These are phyloP conservation scores for Ogataea saltuana DNA, from an alignment of 805 yeast genomes.

Conservation along the genomic window DNA sequence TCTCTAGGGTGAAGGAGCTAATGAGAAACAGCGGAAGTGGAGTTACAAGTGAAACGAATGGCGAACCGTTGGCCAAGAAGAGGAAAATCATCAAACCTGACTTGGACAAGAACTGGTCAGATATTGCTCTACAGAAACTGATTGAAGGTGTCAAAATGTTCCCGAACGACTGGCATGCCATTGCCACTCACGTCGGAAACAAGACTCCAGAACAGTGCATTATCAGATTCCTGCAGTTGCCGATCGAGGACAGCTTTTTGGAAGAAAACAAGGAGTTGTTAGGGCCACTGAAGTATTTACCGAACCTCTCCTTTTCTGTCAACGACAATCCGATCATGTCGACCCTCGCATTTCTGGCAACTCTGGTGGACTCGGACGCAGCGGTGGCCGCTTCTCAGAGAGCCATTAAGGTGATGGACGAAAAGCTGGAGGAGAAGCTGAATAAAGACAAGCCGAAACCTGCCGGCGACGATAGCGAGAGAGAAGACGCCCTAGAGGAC, in stretches of 20 bases:
- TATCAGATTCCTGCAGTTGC: slow-evolving; percentile 72
- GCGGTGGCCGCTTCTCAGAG: slow-evolving; percentile 78
- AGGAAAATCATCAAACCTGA: slow-evolving; percentile 36
- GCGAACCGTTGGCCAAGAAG: slow-evolving; percentile 25
- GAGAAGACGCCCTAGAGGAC: slow-evolving; percentile 29
- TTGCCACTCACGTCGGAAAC: slow-evolving; percentile 65
- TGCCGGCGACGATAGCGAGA: slow-evolving; percentile 15
- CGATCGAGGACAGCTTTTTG: slow-evolving; percentile 75
- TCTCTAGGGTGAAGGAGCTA: slow-evolving; percentile 29
- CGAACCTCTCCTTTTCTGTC: slow-evolving; percentile 80
- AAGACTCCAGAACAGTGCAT: slow-evolving; percentile 80
- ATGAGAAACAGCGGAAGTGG: slow-evolving; percentile 17
- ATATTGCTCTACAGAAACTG: slow-evolving; percentile 58
- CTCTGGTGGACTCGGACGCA: slow-evolving; percentile 81
- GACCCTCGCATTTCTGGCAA: slow-evolving; percentile 84
- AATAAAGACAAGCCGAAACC: slow-evolving; percentile 32
- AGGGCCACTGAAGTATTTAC: slow-evolving; percentile 78
- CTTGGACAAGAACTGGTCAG: slow-evolving; percentile 59
- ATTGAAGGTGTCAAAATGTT: slow-evolving; percentile 61
- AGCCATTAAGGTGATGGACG: slow-evolving; percentile 55
- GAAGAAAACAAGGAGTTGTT: slow-evolving; percentile 48
- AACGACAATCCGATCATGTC: slow-evolving; percentile 93
- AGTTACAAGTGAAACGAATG: slow-evolving; percentile 5
- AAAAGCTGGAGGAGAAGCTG: slow-evolving; percentile 41
- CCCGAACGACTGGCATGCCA: slow-evolving; percentile 77